Base-by-base conservation (phyloP, 2,329 filamentous ascomycete genomes). In the Aspergillus piperis region DNA sequence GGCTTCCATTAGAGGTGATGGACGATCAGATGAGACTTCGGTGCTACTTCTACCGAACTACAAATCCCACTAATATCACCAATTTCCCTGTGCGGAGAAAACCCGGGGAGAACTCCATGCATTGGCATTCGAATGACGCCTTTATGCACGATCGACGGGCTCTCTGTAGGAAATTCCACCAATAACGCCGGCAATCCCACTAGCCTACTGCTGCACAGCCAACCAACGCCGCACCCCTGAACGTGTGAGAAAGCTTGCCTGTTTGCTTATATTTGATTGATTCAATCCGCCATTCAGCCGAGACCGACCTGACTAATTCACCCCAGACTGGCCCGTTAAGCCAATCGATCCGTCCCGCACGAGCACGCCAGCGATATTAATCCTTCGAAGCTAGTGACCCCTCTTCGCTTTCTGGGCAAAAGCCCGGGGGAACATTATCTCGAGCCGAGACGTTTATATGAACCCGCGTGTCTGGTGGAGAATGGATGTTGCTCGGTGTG, bases 161-260 rank as follows among this genome's bases (percentile, higher is more conserved):
- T 53, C 30, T 25, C 19, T 30, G 38, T 41, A 21, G 23, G 32
- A 39, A 54, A 59, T 64, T 59, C 63, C 59, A 62, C 63, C 63
- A 65, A 65, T 65, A 23, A 61, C 53, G 30, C 53, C 36, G 10
- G n/a, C 53, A 55, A 25, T 10, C 47, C 47, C 2, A 36, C 32
- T 17, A 7, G n/a, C 11, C 47, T 25, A n/a, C 1, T 32, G 11
- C 47, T 50, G 47, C 47, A 11, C 47, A 30, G 25, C 47, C 47
- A 50, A 50, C 23, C 47, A 50, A 50, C 47, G 25, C n/a, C 15
- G 25, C 10, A 3, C 25, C n/a, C 47, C 47, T 50, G 25, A 10
- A 30, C 41, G 52, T 25, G 52, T 30, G 15, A 30, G 15, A 41
- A 54, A 54, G 53, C 53, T 44, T 55, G 25, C 25, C 39, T 47